These are phyloP conservation scores for Pythium folliculosum DNA, from an alignment of 352 stramenopile genomes.

Conservation along the genomic window DNA sequence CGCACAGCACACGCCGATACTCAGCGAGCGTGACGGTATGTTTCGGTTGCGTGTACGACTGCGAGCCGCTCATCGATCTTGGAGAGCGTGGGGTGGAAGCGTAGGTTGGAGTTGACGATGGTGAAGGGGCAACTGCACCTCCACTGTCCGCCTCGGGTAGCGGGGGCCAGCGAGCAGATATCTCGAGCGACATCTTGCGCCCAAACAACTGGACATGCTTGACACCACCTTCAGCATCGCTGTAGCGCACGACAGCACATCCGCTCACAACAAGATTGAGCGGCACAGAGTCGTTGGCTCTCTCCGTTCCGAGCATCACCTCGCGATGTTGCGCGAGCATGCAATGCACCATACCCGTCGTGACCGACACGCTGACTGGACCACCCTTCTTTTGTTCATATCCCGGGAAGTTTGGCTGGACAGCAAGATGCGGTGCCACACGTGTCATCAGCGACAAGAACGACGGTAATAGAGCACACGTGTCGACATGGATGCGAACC, in stretches of 20 bases:
- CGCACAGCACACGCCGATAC: constrained; percentile 65
- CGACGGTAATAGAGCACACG: constrained; percentile 50
- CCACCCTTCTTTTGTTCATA: constrained; percentile 33
- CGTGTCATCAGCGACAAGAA: constrained; percentile 53
- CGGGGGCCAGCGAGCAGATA: constrained; percentile 60
- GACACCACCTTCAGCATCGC: constrained; percentile 39
- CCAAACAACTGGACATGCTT: constrained; percentile 65
- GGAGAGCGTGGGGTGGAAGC: constrained; percentile 3
- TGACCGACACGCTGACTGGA: constrained; percentile 58
- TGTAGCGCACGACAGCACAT: constrained; percentile 60
- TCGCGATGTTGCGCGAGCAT: constrained; percentile 49
- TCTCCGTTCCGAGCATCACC: not conserved
- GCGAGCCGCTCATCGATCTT: not conserved
- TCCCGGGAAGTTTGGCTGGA: constrained; percentile 39
- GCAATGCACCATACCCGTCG: constrained; percentile 61
- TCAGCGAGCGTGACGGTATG: constrained; percentile 6
- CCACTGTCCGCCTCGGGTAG: constrained; percentile 7
- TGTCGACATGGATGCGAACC: constrained; percentile 62
- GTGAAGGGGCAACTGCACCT: constrained; percentile 20
- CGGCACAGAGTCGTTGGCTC: not conserved
- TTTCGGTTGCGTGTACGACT: not conserved
- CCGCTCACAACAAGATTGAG: constrained; percentile 64
- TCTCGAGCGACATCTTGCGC: constrained; percentile 70
- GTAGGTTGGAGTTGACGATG: constrained; percentile 30
- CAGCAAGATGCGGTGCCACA: constrained; percentile 46